These are phyloP conservation scores for Ophiosphaerella narmari DNA, from an alignment of 2,329 filamentous ascomycete genomes.

Conservation along the genomic window DNA sequence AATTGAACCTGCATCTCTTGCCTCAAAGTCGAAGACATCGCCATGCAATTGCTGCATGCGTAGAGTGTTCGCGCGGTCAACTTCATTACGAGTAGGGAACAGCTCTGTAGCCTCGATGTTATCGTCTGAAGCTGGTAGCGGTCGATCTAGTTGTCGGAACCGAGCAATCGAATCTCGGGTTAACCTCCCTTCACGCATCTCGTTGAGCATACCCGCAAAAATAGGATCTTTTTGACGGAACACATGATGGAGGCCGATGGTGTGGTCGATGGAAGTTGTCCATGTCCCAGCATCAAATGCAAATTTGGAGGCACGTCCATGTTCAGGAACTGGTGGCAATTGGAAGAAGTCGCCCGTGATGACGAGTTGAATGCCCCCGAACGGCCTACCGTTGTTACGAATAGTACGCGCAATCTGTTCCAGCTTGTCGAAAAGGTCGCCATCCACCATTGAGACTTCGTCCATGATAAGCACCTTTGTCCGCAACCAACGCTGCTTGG, in stretches of 20 bases:
- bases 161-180: constrained; percentile 73
- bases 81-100: constrained; percentile 88
- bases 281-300: constrained; percentile 92
- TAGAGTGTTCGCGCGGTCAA: constrained; percentile 80
- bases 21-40: constrained; percentile 69
- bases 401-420: constrained; percentile 83
- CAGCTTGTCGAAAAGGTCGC: constrained; percentile 94
- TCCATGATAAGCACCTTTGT: constrained; percentile 90
- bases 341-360: constrained; percentile 99
- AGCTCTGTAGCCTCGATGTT: constrained; percentile 88
- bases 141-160: constrained; percentile 75
- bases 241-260: constrained; percentile 91
- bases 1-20: constrained; percentile 72
- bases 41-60: constrained; percentile 76
- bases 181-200: constrained; percentile 90
- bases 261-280: constrained; percentile 91
- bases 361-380: constrained; percentile 93
- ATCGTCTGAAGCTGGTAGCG: constrained; percentile 64
- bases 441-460: constrained; percentile 98
- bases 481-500: constrained; percentile 83
- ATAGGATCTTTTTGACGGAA: constrained; percentile 92
- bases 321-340: constrained; percentile 87
- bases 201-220: constrained; percentile 95
- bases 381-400: constrained; percentile 87
- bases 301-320: constrained; percentile 76